Conservation (phyloP, 164 flowering plant genomes). For the Taxillus chinensis region DNA sequence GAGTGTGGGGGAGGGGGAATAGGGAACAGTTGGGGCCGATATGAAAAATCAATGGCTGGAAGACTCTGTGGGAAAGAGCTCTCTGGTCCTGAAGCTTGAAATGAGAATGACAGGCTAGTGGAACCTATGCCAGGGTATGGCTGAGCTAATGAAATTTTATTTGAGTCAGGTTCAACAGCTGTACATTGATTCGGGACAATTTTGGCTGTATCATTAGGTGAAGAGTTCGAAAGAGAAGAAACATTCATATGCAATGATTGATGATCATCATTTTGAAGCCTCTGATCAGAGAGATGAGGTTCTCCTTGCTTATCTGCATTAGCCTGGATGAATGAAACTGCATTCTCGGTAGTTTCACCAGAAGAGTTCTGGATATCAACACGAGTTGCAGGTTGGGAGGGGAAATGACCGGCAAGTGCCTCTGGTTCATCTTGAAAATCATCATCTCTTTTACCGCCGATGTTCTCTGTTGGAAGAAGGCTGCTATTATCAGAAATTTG, state of each 20-base stretch:
- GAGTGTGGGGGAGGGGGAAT: constrained; percentile 16
- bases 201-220: constrained; percentile 11
- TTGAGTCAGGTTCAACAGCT: constrained; percentile 13
- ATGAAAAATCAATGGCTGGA: constrained; percentile 8
- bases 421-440: constrained; percentile 8
- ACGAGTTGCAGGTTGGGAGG: constrained; percentile 6
- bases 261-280: constrained; percentile 11
- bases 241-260: constrained; percentile 11
- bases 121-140: constrained; percentile 5
- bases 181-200: constrained; percentile 13
- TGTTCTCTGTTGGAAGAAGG: constrained; percentile 10
- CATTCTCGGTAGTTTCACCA: constrained; percentile 9
- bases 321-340: constrained; percentile 1
- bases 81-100: constrained; percentile 11
- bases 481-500: constrained; percentile 10
- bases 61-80: constrained; percentile 10
- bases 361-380: constrained; percentile 6
- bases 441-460: constrained; percentile 14
- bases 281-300: constrained; percentile 9
- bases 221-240: constrained; percentile 10
- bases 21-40: constrained; percentile 16
- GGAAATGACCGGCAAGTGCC: constrained; percentile 1
- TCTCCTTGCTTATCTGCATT: constrained; percentile 8
- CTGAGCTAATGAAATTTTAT: constrained; percentile 8
- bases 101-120: constrained; percentile 7